phyloP scores from a whole-genome alignment of 2,329 filamentous ascomycete genomes.

The Pyricularia grisea region DNA sequence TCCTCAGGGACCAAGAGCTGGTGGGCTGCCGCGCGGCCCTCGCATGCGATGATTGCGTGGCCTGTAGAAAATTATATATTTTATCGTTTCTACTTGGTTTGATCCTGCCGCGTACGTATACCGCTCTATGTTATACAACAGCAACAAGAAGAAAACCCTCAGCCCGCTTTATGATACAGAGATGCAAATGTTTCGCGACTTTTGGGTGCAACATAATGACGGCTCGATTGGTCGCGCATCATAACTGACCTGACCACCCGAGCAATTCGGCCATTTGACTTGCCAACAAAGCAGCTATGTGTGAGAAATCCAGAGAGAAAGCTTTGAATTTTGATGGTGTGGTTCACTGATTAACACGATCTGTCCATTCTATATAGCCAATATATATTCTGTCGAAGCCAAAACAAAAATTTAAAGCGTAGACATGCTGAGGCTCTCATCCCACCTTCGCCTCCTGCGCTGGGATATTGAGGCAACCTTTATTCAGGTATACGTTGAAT shows the following conservation, averaged over 20 bases:
- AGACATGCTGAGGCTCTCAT: neutral
- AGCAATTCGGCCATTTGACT: neutral
- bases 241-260: neutral
- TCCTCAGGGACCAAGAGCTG: conserved; percentile 22
- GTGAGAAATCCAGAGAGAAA: neutral
- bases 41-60: conserved; percentile 27
- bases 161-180: neutral
- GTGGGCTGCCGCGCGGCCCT: conserved; percentile 29
- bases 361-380: too few species aligned
- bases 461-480: neutral
- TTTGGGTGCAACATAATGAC: neutral
- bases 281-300: neutral
- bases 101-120: neutral
- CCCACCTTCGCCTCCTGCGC: neutral
- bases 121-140: too few species aligned
- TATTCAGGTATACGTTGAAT: neutral
- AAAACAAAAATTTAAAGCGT: neutral
- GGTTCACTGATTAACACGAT: too few species aligned
- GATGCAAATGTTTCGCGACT: neutral
- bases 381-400: too few species aligned
- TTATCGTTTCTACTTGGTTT: neutral
- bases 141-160: too few species aligned
- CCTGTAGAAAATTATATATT: neutral
- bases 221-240: neutral
- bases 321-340: too few species aligned